Evolutionary conservation across 768 basidiomycete genomes (phyloP).

Genomic region (Phanerochaete sordida): DNA sequence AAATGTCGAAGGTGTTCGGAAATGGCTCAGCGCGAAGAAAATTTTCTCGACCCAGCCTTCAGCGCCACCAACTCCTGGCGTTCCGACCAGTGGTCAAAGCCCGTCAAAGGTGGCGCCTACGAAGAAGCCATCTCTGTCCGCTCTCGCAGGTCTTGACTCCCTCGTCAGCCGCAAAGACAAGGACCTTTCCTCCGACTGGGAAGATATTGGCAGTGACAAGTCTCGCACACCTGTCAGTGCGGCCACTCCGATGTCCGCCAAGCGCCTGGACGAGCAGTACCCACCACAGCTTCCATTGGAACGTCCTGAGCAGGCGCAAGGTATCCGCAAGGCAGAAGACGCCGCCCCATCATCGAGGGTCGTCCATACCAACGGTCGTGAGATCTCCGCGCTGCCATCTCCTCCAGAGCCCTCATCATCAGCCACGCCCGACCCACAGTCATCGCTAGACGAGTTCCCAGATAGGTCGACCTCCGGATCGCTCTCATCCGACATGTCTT

Average conservation of each 20-base stretch:
- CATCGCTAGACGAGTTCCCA: constrained; percentile 70
- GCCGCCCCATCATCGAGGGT: constrained; percentile 8
- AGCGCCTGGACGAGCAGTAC: constrained; percentile 20
- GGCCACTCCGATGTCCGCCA: constrained; percentile 30
- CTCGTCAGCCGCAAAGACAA: constrained; percentile 53
- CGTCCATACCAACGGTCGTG: constrained; percentile 4
- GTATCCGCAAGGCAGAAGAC: not conserved
- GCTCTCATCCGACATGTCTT: constrained; percentile 55
- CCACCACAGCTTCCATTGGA: constrained; percentile 7
- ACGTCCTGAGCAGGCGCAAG: constrained; percentile 4
- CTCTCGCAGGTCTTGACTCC: constrained; percentile 38
- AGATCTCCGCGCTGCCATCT: constrained; percentile 25
- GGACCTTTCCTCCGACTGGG: constrained; percentile 61
- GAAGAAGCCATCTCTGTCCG: constrained; percentile 59
- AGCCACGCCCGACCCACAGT: constrained; percentile 75
- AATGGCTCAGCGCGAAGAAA: constrained; percentile 70
- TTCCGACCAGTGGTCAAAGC: constrained; percentile 17
- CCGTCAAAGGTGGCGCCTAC: constrained; percentile 29
- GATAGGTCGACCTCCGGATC: constrained; percentile 69
- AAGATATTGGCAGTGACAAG: constrained; percentile 50
- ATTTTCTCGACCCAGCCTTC: constrained; percentile 44
- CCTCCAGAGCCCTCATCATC: constrained; percentile 56
- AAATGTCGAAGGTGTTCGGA: constrained; percentile 74
- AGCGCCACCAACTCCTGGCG: constrained; percentile 30
- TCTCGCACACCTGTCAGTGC: constrained; percentile 45